Base-by-base conservation (phyloP, 2,329 filamentous ascomycete genomes). In the Teratosphaeria pseudoeucalypti region DNA sequence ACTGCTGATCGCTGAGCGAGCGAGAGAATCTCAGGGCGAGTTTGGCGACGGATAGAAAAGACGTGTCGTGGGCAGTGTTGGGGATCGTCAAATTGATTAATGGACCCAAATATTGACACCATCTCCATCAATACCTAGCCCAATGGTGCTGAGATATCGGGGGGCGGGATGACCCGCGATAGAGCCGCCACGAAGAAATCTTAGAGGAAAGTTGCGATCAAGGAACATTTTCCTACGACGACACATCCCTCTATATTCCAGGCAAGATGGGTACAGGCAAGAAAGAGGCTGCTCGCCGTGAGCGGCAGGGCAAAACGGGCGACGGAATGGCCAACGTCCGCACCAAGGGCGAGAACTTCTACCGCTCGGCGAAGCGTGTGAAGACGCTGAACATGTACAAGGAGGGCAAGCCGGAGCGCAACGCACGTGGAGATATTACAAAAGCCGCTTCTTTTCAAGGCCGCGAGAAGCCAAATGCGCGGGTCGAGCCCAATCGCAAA, bases 271-370 rank as follows among this genome's bases (percentile, higher is more conserved):
- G 91, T 77, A 88, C 86, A 69, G 87, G 85, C 70, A 97, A 97
- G 82, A 96, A 96, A 77, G 92, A 97, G 78, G 85, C 85, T 65
- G 83, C 79, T 74, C 86, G 92, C 77, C 88, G 88, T 74, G 82
- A 82, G 79, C 88, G 91, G 74, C 86, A 96, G 82, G 90, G 90
- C 67, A 92, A 92, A 78, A 83, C 83, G 56, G 83, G 84, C 66
- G 88, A 94, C 84, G 90, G 90, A 74, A 90, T 96, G 84, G 85
- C 78, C 70, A 97, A 97, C 78, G 89, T 97, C 71, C 90, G 87
- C 70, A 81, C 85, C 68, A 99, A 99, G 79, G 94, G 94, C 77
- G 92, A 97, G 81, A 97, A 97, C 80, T 99, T 97, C 79, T 97
- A 97, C 80, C 85, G 81, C 68, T 75, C 77, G 16, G 55, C 89